Conservation (phyloP, 139 green algal species). For the Chlorella vulgaris region DNA sequence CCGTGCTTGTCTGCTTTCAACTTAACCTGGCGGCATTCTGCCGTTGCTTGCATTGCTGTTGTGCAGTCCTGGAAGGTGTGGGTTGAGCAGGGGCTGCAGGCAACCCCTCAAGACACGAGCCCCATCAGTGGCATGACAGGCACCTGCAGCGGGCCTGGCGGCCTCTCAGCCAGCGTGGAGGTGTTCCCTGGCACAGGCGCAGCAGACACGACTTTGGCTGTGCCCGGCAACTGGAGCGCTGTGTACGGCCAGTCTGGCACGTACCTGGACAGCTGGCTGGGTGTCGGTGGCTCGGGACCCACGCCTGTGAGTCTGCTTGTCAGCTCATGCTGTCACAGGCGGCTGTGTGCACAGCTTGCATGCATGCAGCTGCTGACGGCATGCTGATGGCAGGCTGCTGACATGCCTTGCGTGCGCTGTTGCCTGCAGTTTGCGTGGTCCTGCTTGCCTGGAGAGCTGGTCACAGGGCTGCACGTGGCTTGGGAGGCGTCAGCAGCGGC, state of each 20-base stretch:
- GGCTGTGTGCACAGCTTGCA: too few relatives aligned
- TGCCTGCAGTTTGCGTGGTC: not conserved
- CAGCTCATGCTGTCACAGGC: too few relatives aligned
- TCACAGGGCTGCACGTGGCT: not conserved
- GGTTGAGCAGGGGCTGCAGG: conserved; percentile 5
- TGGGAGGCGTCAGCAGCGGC: not conserved
- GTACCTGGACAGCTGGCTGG: conserved; percentile 23
- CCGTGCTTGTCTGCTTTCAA: not conserved
- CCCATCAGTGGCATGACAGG: conserved; percentile 16
- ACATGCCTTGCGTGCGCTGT: too few relatives aligned
- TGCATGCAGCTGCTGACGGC: too few relatives aligned
- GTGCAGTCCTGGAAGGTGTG: not conserved
- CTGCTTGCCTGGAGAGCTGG: not conserved
- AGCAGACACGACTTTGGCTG: not conserved
- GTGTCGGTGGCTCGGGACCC: conserved; percentile 1
- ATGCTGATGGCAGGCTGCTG: too few relatives aligned
- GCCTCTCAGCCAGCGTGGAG: not conserved
- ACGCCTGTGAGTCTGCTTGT: too few relatives aligned
- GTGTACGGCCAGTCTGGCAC: not conserved
- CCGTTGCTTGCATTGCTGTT: too few relatives aligned
- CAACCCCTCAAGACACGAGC: not conserved
- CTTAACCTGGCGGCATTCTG: not conserved
- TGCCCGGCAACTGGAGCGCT: not conserved
- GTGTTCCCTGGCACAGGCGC: not conserved
- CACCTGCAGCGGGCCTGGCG: not conserved